phyloP scores from a whole-genome alignment of 176 grass and related monocot species.

The Thalia dealbata region DNA sequence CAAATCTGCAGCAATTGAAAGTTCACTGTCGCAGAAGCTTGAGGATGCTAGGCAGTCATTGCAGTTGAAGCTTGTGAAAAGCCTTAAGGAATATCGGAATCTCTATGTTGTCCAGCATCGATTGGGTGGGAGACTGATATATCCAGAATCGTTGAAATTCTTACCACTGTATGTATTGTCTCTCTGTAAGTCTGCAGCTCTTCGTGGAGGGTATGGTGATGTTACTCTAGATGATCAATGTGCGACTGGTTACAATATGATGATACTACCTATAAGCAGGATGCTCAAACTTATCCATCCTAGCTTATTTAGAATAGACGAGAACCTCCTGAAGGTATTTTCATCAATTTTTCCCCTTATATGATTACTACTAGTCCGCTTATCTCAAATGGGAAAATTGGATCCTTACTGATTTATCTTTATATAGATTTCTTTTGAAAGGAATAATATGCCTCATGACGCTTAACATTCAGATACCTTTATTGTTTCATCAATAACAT shows the following conservation, averaged over 20 bases:
- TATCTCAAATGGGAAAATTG: not conserved
- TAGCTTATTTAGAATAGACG: conserved; percentile 64
- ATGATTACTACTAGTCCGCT: not conserved
- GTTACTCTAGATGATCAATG: conserved; percentile 79
- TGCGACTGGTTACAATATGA: conserved; percentile 77
- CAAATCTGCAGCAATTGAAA: conserved; percentile 68
- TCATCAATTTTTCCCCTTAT: not conserved
- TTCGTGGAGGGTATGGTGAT: conserved; percentile 88
- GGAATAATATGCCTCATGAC: not conserved
- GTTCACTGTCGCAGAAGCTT: conserved; percentile 69
- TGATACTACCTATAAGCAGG: conserved; percentile 58
- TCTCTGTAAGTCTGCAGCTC: conserved; percentile 64
- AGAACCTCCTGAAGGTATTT: conserved; percentile 53
- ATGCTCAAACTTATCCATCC: conserved; percentile 82
- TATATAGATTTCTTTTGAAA: not conserved
- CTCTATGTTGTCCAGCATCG: conserved; percentile 77
- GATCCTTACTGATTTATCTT: not conserved
- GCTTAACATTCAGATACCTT: not conserved
- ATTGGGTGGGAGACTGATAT: conserved; percentile 72
- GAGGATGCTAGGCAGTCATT: conserved; percentile 79
- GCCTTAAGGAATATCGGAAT: conserved; percentile 84
- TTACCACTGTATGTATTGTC: conserved; percentile 60
- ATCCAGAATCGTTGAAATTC: conserved; percentile 77
- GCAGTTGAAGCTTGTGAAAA: conserved; percentile 74
- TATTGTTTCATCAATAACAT: not conserved